phyloP scores from a whole-genome alignment of 2,329 filamentous ascomycete species.

The Exophiala mesophila region DNA sequence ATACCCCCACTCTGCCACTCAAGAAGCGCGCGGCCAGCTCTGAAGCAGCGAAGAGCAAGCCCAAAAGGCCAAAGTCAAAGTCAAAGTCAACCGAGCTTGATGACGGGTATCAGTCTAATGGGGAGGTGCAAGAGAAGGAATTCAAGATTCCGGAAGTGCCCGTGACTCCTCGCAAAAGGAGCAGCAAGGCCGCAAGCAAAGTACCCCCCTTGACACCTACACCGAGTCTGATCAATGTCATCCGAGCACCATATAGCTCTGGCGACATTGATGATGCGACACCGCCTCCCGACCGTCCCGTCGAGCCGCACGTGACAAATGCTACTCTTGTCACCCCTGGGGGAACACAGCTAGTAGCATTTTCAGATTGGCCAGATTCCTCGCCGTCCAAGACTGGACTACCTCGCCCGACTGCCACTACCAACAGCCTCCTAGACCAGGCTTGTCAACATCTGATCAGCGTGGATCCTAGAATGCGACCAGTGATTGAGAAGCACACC shows the following conservation, averaged over 20 bases:
- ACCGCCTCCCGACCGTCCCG: constrained; percentile 41
- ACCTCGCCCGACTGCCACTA: constrained; percentile 52
- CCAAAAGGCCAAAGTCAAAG: constrained; percentile 20
- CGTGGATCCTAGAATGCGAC: constrained; percentile 66
- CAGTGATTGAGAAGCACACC: constrained; percentile 66
- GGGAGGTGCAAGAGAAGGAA: constrained; percentile 6
- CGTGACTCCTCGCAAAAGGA: constrained; percentile 29
- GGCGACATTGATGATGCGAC: constrained; percentile 37
- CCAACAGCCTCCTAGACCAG: constrained; percentile 66
- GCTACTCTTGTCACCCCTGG: constrained; percentile 46
- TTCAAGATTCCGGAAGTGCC: constrained; percentile 21
- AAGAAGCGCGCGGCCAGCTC: constrained; percentile 24
- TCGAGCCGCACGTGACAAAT: constrained; percentile 45
- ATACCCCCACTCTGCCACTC: not conserved
- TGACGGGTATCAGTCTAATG: constrained; percentile 10
- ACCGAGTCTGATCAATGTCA: constrained; percentile 45
- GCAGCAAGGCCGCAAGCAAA: constrained; percentile 28
- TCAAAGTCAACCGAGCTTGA: constrained; percentile 4
- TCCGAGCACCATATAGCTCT: constrained; percentile 41
- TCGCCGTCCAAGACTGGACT: constrained; percentile 38
- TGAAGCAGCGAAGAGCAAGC: constrained; percentile 8
- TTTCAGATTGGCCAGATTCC: constrained; percentile 38
- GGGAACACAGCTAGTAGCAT: constrained; percentile 44
- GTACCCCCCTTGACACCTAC: constrained; percentile 45
- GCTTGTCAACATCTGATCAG: constrained; percentile 69